Percentiles rank a stretch among this genome's conserved stretches.
These are phyloP conservation scores for Halteria grandinella DNA, from an alignment of 73 alveolate species.

Conservation along the genomic window DNA sequence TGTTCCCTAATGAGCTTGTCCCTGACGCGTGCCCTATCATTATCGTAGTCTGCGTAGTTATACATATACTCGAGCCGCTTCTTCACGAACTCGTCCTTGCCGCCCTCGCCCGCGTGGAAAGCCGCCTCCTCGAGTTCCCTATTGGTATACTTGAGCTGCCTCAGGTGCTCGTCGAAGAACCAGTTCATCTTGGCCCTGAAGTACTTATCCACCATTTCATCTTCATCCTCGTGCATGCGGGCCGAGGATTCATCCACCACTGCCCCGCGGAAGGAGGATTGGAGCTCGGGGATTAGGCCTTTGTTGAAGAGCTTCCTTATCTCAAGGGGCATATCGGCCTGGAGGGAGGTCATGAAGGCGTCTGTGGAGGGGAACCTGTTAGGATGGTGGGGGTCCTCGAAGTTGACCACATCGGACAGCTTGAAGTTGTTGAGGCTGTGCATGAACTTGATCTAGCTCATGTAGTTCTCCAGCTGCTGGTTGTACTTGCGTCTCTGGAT, in stretches of 20 bases:
- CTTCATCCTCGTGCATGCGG: slow-evolving; percentile 3
- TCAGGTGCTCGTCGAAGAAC: background rate
- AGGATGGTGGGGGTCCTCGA: background rate
- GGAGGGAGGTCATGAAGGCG: background rate
- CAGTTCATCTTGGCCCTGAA: slow-evolving; percentile 24
- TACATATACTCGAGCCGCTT: slow-evolving; percentile 34
- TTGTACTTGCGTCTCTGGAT: background rate
- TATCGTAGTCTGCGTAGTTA: slow-evolving; percentile 24
- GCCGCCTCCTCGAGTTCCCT: background rate
- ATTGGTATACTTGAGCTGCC: background rate
- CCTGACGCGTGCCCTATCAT: slow-evolving; percentile 43
- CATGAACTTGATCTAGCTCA: background rate
- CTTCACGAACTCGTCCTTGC: background rate
- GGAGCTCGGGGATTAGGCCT: background rate
- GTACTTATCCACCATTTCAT: slow-evolving; percentile 4
- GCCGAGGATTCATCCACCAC: slow-evolving; percentile 1
- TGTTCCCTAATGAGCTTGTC: background rate
- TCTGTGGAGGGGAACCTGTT: background rate
- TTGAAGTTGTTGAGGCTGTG: background rate
- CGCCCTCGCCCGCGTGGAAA: background rate
- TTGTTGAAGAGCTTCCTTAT: slow-evolving; percentile 1
- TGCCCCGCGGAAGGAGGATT: background rate
- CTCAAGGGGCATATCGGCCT: slow-evolving; percentile 3
- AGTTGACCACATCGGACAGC: background rate
- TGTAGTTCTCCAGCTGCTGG: background rate